phyloP scores from a whole-genome alignment of 1,139 yeast genomes.

The Meyerozyma elateridarum region DNA sequence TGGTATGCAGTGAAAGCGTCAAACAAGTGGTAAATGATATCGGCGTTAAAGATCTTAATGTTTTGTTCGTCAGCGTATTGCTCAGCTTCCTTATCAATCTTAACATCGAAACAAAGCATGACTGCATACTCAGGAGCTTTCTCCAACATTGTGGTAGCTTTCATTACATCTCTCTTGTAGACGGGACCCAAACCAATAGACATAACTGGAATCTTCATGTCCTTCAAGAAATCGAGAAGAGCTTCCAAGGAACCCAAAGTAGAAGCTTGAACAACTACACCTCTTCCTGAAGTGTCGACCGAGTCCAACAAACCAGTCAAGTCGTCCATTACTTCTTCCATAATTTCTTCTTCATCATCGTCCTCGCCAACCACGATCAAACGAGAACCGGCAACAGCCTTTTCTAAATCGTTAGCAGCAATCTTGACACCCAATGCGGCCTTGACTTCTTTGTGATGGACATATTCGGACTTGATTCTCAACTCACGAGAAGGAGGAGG shows the following conservation, averaged over 20 bases:
- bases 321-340: slow-evolving; percentile 99
- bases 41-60: slow-evolving; percentile 89
- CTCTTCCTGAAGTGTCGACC: slow-evolving; percentile 89
- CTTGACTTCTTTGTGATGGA: slow-evolving; percentile 95
- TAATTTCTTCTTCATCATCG: slow-evolving; percentile 94
- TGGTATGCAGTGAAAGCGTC: slow-evolving; percentile 94
- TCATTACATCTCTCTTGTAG: slow-evolving; percentile 95
- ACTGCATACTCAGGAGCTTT: slow-evolving; percentile 93
- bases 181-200: slow-evolving; percentile 98
- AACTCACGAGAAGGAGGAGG: slow-evolving; percentile 97
- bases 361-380: slow-evolving; percentile 93
- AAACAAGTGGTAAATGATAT: slow-evolving; percentile 91
- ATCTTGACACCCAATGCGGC: slow-evolving; percentile 99
- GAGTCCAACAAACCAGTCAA: slow-evolving; percentile 91
- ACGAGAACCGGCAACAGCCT: slow-evolving; percentile 98
- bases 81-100: slow-evolving; percentile 95
- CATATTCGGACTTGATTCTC: slow-evolving; percentile 90
- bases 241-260: slow-evolving; percentile 98
- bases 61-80: slow-evolving; percentile 94
- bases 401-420: slow-evolving; percentile 95
- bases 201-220: slow-evolving; percentile 98
- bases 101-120: slow-evolving; percentile 97
- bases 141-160: slow-evolving; percentile 94
- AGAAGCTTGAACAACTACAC: slow-evolving; percentile 98
- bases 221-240: slow-evolving; percentile 90